Evolutionary conservation across 768 basidiomycete species (phyloP), one percentile per base, ranked within the genome.

Genomic region (Kwoniella mangroviensis): DNA sequence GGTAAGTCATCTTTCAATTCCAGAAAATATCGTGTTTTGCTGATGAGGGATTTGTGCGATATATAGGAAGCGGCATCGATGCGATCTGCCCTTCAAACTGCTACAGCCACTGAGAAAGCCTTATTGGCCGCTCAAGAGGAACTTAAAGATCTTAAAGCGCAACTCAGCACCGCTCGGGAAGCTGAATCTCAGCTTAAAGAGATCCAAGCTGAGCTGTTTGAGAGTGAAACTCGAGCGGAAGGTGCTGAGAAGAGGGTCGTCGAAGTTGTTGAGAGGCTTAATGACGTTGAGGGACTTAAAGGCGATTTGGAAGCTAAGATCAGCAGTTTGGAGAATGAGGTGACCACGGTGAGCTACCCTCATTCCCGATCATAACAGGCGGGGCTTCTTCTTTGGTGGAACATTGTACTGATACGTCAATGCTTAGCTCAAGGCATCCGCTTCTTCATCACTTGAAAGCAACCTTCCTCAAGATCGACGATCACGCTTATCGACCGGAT

Each of bases 1-100:
- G 43, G 93, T 94, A 82, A 85, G 92, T 84, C 12, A 13, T 11
- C 17, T n/a, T 24, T 17, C 12, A 6, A 43, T 41, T 21, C 57
- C 42, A 55, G 17, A 26, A 55, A 56, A 15, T 58, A 28, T 69
- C 34, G 22, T 28, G 21, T 4, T 26, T 13, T 13, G 15, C 24
- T 58, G 70, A 72, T 73, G 70, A 74, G 61, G 6, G 7, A 41
- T n/a, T 58, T 42, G 40, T 52, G 15, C 17, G 49, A 19, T 22
- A n/a, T 54, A 28, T 73, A 92, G 91, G 88, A 91, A 79, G 85
- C 91, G 19, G 90, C 90, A 73, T 87, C 88, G 41, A 79, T 91
- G 60, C 86, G 79, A 54, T 68, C 76, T 41, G 80, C 76, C 15
- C 69, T 85, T 84, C 49, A 88, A 86, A 73, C 83, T 85, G 71